These are phyloP conservation scores for Phyllosticta citribraziliensis DNA, from an alignment of 2,329 filamentous ascomycete genomes.

Conservation along the genomic window DNA sequence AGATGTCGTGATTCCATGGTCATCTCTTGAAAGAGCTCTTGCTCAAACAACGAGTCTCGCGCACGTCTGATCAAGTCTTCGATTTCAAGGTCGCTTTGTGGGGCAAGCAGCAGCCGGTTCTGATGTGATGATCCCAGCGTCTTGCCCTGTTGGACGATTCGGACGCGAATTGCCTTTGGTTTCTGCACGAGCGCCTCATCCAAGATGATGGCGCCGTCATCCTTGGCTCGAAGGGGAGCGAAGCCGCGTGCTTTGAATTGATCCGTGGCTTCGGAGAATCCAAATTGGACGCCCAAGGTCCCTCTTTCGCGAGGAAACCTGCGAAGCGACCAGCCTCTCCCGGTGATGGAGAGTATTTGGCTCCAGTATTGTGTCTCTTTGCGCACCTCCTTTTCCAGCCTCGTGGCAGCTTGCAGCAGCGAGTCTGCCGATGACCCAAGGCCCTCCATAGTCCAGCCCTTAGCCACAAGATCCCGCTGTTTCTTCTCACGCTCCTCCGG, in stretches of 20 bases:
- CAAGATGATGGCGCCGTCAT: constrained; percentile 65
- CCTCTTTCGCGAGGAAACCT: constrained; percentile 63
- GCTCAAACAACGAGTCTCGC: constrained; percentile 68
- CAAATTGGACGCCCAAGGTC: constrained; percentile 76
- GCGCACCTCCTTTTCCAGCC: constrained; percentile 66
- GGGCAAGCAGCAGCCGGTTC: constrained; percentile 13
- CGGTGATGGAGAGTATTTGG: constrained; percentile 69
- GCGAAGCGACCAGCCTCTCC: constrained; percentile 79
- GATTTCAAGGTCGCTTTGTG: constrained; percentile 26
- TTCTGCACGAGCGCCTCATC: constrained; percentile 52
- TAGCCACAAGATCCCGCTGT: constrained; percentile 41
- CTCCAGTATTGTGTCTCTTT: constrained; percentile 84
- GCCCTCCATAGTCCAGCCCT: constrained; percentile 69
- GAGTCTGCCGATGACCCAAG: constrained; percentile 66
- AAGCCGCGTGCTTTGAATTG: constrained; percentile 62
- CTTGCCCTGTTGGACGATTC: constrained; percentile 48
- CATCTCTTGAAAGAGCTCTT: constrained; percentile 87
- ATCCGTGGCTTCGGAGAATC: constrained; percentile 63
- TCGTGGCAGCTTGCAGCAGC: constrained; percentile 59
- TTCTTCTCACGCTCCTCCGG: constrained; percentile 19
- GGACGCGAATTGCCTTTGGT: constrained; percentile 56
- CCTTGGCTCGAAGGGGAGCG: constrained; percentile 64
- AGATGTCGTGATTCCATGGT: constrained; percentile 69
- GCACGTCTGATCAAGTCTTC: constrained; percentile 64
- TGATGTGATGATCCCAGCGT: constrained; percentile 47